Evolutionary conservation across 1,284 basidiomycete species (phyloP), one percentile per base, ranked within the genome.

Genomic region (Puccinia coronata): DNA sequence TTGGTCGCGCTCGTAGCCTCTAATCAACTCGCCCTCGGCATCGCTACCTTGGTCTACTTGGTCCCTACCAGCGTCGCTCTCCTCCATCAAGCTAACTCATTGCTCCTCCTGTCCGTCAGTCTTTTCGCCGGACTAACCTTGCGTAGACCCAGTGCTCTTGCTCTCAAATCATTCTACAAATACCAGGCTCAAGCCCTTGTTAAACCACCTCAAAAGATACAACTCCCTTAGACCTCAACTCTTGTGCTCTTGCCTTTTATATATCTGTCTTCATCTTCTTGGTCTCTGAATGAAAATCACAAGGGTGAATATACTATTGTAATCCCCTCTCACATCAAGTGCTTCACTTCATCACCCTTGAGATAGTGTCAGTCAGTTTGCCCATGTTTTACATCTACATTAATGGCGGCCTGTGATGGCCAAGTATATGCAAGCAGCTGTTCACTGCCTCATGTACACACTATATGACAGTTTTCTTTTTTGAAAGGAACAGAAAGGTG

Each of bases 31-130:
- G 87, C 91, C 0, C 89, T 99, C 28, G 97, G 97, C 1, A 94
- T 99, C 82, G 91, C 92, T 18, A 99, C 97, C 0, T 88, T 99
- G 23, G 86, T 98, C 41, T 97, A 97, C 87, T 90, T 99, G 82
- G 97, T 99, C 0, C 97, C 97, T 0, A 90, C 95, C 4, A 92
- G 93, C 0, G 88, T 99, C 1, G 97, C 97, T 0, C 93, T 95
- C 12, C 90, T 92, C 53, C 97, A 99, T 86, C 97, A 99, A 87
- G 96, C 94, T 0, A 96, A 96, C 12, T 94, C 94, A 84, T 91
- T 99, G 8, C 90, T 92, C 61, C 88, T 99, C 20, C 87, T 99
- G 43, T 95, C 92, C n/a, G 90, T 92, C 20, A 90, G 95, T 88
- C 87, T 96, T 20, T 93, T 94, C 76, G 86, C 96, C 1, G 88